phyloP scores from a whole-genome alignment of 305 asterid species.

The Fraxinus xanthoxyloides region DNA sequence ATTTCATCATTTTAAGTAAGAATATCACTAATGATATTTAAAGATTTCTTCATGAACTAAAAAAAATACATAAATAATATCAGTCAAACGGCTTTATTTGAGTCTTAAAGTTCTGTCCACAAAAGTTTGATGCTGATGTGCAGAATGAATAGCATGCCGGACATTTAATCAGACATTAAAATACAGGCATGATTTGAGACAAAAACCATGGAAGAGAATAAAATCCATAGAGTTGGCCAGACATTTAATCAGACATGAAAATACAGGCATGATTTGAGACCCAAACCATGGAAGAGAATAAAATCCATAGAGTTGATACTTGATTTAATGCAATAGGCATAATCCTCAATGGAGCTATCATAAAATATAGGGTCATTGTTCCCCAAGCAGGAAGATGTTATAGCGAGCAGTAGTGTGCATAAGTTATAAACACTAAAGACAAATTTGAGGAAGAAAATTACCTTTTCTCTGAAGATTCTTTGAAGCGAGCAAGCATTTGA shows the following conservation, averaged over 20 bases:
- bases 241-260: neutral
- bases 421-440: constrained; percentile 10
- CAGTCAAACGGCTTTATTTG: neutral
- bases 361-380: neutral
- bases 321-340: constrained; percentile 11
- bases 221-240: neutral
- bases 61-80: too few relatives aligned
- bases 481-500: constrained; percentile 86
- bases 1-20: constrained; percentile 3
- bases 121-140: neutral
- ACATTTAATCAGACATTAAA: neutral
- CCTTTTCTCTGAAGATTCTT: constrained; percentile 90
- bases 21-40: neutral
- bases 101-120: neutral
- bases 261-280: constrained; percentile 7
- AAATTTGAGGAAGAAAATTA: constrained; percentile 1
- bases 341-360: constrained; percentile 9
- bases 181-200: constrained; percentile 4
- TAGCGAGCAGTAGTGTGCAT: neutral
- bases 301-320: neutral
- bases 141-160: neutral
- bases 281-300: neutral
- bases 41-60: constrained; percentile 4
- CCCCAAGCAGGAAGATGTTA: neutral
- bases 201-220: neutral